Base-by-base conservation (phyloP, 2,329 filamentous ascomycete species). In the Talaromyces sp. region DNA sequence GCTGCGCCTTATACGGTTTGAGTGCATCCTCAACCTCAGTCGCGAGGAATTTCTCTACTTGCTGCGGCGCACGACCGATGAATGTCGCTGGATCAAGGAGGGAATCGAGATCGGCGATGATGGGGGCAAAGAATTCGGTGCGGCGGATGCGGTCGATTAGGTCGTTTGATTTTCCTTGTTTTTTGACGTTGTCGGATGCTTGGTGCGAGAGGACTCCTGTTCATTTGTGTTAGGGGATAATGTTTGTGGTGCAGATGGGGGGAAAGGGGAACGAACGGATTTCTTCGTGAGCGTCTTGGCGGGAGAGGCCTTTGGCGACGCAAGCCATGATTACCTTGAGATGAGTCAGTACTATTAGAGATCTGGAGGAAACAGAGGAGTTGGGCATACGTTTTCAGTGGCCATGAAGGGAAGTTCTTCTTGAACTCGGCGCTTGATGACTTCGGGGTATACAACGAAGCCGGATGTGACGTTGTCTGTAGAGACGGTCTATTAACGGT, bases 371-470 rank as follows among this genome's bases (percentile, higher is more conserved):
- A 1, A 7, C 6, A 7, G 19, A 17, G 10, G 35, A n/a, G 9
- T 8, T 8, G 8, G 15, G 9, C 13, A 6, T 52, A 52, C 48
- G 39, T 69, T 78, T 67, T 81, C 80, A 7, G 86, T 91, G 7
- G 85, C 82, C 88, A 93, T 95, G 76, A 96, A 96, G 1, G 92
- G 92, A 13, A 97, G 82, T 74, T 95, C 89, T 61, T 86, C 82
- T 64, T 85, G 81, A 46, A 95, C 79, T 62, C 82, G 85, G 59
- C 81, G 79, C 60, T 81, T 78, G 70, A 95, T 90, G 57, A 85
- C 80, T 58, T 83, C 81, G 22, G 89, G 89, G 74, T 95, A 96
- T 39, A 96, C 82, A n/a, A 89, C 86, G 10, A 91, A 78, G 9
- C 88, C 87, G 55, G 80, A 78, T 31, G 80, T 81, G 46, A 91